phyloP scores from a whole-genome alignment of 257 asterid genomes.

The Plectranthus barbatus region DNA sequence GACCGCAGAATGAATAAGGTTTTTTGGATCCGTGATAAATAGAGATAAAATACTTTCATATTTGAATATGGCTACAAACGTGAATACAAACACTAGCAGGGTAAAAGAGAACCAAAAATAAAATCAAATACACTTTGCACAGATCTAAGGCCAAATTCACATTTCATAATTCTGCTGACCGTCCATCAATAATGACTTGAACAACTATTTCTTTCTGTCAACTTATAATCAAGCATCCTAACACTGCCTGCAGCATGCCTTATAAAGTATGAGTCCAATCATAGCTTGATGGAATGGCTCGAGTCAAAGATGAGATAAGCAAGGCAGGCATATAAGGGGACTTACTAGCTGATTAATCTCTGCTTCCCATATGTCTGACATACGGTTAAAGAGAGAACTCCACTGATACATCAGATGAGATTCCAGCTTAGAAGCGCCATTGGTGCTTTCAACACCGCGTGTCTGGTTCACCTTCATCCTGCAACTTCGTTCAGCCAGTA shows the following conservation, averaged over 20 bases:
- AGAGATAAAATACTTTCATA: neutral
- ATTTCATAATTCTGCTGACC: neutral
- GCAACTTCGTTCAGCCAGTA: slow-evolving; percentile 55
- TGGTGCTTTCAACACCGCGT: slow-evolving; percentile 25
- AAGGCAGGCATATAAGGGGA: neutral
- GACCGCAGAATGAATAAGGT: neutral
- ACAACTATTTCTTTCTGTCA: neutral
- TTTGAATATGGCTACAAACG: neutral
- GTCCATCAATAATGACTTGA: neutral
- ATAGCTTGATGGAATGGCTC: neutral
- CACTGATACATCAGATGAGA: slow-evolving; percentile 55
- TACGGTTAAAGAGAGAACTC: slow-evolving; percentile 68
- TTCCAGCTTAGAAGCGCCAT: slow-evolving; percentile 30
- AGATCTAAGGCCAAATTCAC: neutral
- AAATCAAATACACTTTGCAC: neutral
- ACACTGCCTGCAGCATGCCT: neutral
- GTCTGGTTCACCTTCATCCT: slow-evolving; percentile 30
- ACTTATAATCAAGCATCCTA: neutral
- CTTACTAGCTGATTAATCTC: slow-evolving; percentile 74
- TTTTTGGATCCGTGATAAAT: neutral
- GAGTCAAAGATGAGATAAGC: neutral
- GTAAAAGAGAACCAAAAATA: neutral
- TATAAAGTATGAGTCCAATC: neutral
- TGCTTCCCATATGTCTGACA: slow-evolving; percentile 41
- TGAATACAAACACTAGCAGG: neutral